Evolutionary conservation across 2,329 filamentous ascomycete genomes (phyloP).

Genomic region (Aureobasidium vineae): DNA sequence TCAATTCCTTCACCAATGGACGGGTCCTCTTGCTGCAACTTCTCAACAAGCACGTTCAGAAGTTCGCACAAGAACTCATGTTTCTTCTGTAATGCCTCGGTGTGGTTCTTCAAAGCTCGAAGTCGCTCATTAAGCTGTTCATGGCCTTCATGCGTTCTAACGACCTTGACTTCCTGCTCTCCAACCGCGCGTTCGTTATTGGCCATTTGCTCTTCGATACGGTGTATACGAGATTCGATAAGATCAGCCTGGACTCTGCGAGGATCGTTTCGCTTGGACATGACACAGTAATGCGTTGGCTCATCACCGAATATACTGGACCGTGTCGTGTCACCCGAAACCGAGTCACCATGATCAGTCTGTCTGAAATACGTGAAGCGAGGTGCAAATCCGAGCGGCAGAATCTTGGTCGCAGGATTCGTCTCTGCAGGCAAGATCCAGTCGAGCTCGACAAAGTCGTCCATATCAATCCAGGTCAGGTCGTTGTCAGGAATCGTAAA

Average conservation of each 20-base stretch:
- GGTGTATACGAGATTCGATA: constrained; percentile 74
- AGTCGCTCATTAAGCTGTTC: constrained; percentile 56
- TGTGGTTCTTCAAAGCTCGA: constrained; percentile 56
- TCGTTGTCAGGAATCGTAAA: constrained; percentile 97
- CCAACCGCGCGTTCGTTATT: constrained; percentile 70
- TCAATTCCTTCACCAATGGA: constrained; percentile 43
- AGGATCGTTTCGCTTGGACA: constrained; percentile 73
- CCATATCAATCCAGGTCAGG: constrained; percentile 97
- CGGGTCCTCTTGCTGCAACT: constrained; percentile 58
- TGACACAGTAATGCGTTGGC: constrained; percentile 90
- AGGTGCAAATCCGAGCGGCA: constrained; percentile 90
- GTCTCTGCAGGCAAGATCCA: constrained; percentile 90
- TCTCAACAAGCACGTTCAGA: constrained; percentile 57
- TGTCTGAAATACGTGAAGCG: constrained; percentile 96
- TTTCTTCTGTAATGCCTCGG: constrained; percentile 57
- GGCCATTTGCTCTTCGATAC: constrained; percentile 73
- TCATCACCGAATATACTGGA: constrained; percentile 91
- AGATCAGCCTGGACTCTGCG: constrained; percentile 83
- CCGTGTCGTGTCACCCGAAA: constrained; percentile 74
- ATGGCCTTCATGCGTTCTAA: constrained; percentile 43
- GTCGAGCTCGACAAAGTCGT: constrained; percentile 96
- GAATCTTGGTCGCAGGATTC: constrained; percentile 89
- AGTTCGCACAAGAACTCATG: constrained; percentile 59
- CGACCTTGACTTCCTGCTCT: constrained; percentile 67
- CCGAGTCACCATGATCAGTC: constrained; percentile 82